Base-by-base conservation (phyloP, 2,329 filamentous ascomycete genomes). In the Exophiala lecanii-corni region DNA sequence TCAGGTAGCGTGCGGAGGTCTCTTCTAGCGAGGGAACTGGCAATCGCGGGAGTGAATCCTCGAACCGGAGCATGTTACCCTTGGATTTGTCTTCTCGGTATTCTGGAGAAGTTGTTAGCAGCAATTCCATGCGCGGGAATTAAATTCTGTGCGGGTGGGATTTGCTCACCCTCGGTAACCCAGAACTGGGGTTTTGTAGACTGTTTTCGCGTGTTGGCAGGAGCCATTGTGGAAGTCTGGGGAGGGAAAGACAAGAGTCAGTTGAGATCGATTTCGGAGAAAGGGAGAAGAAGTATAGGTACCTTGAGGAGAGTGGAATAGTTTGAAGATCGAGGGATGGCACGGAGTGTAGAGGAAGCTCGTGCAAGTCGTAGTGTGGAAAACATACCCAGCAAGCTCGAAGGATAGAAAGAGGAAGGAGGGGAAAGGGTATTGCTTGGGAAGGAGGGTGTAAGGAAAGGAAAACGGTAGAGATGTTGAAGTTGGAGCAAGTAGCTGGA, bases 21-120 rank as follows among this genome's bases (percentile, higher is more conserved):
- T 82, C 79, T 58, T 82, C 75, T 47, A 83, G 71, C 5, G 76
- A 71, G 17, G 79, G 79, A 31, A 83, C 76, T 7, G 79, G 79
- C 33, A 83, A 67, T 38, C 67, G 69, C 35, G 79, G 79, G 26
- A 83, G 72, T 10, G 78, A 82, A 49, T 82, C 78, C 63, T 83
- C 79, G 57, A 79, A 83, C 31, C 79, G 74, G 57, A 82, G 73
- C 77, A 82, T 82, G 30, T 71, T 67, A 46, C 79, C 79, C 60
- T 81, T 82, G 58, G 72, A 72, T 50, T 69, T 61, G 58, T 83
- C 78, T 65, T 83, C 79, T 55, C 73, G 75, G 69, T 82, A 83
- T 53, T 78, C 79, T 81, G 60, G n/a, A 30, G 10, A 16, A 19
- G 7, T 21, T 42, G 33, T 50, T 28, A 57, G 47, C 35, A 19